These are phyloP conservation scores for Funneliformis caledonium DNA, from an alignment of 371 early-diverging fungal genomes.

Conservation along the genomic window DNA sequence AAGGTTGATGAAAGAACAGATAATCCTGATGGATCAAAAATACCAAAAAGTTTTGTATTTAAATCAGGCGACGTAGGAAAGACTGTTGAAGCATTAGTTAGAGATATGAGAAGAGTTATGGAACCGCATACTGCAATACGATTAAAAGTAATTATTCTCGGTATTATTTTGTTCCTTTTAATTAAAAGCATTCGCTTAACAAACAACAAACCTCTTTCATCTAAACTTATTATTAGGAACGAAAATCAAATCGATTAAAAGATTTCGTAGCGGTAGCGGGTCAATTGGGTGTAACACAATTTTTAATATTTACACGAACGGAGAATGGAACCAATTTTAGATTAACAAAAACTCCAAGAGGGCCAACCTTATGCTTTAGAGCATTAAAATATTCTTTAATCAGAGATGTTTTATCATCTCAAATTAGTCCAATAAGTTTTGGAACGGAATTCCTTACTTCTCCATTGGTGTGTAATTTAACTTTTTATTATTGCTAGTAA, in stretches of 20 bases:
- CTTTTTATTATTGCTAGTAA: not conserved
- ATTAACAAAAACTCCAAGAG: conserved; percentile 86
- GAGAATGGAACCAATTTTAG: conserved; percentile 84
- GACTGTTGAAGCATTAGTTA: conserved; percentile 76
- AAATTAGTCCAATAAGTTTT: conserved; percentile 81
- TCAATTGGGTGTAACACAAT: conserved; percentile 86
- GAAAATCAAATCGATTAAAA: conserved; percentile 87
- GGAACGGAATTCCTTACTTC: conserved; percentile 76
- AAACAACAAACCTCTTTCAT: too few relatives aligned
- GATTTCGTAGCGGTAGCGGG: conserved; percentile 93
- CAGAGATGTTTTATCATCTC: conserved; percentile 81
- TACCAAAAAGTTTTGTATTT: conserved; percentile 93
- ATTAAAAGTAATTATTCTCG: conserved; percentile 59
- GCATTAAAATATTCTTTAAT: conserved; percentile 83
- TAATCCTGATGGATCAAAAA: conserved; percentile 55
- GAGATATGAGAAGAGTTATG: conserved; percentile 87
- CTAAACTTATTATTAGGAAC: conserved; percentile 60
- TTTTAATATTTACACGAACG: conserved; percentile 87
- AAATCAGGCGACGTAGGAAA: conserved; percentile 84
- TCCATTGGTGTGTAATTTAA: conserved; percentile 63
- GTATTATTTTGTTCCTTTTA: not conserved
- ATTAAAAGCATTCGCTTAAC: not conserved
- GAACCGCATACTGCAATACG: conserved; percentile 90
- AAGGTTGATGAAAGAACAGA: conserved; percentile 50
- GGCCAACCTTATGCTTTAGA: conserved; percentile 93